These are phyloP conservation scores for Phytophthora fragariae DNA, from an alignment of 352 stramenopile species.

Conservation along the genomic window DNA sequence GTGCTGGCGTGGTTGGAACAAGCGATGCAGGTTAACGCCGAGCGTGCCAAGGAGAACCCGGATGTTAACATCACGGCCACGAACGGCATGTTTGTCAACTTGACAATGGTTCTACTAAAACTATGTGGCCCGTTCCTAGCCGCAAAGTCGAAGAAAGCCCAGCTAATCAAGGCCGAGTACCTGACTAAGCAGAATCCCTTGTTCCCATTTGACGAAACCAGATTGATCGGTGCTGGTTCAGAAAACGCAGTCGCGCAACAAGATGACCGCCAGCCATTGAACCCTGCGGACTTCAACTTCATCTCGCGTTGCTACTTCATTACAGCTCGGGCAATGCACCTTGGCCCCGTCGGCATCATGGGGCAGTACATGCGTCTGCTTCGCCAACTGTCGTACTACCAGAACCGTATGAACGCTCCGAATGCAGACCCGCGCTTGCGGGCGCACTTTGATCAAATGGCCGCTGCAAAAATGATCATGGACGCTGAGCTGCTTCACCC, in stretches of 20 bases:
- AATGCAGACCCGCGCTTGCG: constrained; percentile 73
- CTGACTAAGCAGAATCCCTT: constrained; percentile 56
- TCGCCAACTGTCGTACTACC: constrained; percentile 91
- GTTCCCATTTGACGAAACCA: constrained; percentile 75
- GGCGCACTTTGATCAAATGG: constrained; percentile 79
- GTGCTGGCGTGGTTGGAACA: constrained; percentile 84
- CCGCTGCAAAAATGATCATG: constrained; percentile 79
- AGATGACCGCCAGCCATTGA: constrained; percentile 34
- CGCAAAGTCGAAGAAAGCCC: constrained; percentile 77
- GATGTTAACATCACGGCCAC: constrained; percentile 69
- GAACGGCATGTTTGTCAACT: constrained; percentile 83
- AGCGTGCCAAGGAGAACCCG: constrained; percentile 84
- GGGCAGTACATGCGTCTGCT: constrained; percentile 88
- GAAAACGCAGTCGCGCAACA: constrained; percentile 16
- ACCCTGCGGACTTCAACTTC: constrained; percentile 92
- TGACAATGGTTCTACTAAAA: constrained; percentile 78
- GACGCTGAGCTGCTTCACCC: constrained; percentile 82
- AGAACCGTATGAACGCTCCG: constrained; percentile 76
- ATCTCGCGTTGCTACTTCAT: constrained; percentile 98
- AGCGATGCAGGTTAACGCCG: constrained; percentile 74
- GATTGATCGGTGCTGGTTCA: constrained; percentile 44
- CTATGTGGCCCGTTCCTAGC: constrained; percentile 85
- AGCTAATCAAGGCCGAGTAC: constrained; percentile 75
- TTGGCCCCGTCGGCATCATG: constrained; percentile 90
- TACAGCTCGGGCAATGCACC: constrained; percentile 91